phyloP scores from a whole-genome alignment of 2,329 filamentous ascomycete species.

The Verticillium klebahnii region DNA sequence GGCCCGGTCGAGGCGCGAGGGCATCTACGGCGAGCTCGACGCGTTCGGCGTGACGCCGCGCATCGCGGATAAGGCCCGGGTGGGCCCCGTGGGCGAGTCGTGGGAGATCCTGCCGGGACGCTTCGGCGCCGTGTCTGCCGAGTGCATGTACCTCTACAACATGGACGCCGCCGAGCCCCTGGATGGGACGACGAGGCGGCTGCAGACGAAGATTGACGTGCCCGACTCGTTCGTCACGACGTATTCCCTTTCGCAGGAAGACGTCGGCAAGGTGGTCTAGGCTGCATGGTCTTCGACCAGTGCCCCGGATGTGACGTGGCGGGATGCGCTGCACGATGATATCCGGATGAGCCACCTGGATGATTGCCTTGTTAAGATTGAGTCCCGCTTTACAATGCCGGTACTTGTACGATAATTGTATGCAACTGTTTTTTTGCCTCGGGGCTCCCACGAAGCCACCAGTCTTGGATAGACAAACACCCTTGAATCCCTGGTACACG shows the following conservation, averaged over 20 bases:
- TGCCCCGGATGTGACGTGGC: too few relatives aligned
- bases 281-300: too few relatives aligned
- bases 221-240: conserved; percentile 30
- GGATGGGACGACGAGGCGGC: background rate
- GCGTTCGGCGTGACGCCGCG: conserved; percentile 4
- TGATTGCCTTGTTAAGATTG: too few relatives aligned
- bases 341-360: too few relatives aligned
- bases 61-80: background rate
- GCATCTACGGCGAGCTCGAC: conserved; percentile 3
- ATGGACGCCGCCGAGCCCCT: background rate
- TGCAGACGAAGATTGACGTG: conserved; percentile 42
- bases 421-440: too few relatives aligned
- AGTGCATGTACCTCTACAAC: conserved; percentile 50
- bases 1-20: conserved; percentile 10
- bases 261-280: background rate
- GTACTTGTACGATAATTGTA: too few relatives aligned
- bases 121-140: conserved; percentile 61
- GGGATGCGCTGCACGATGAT: too few relatives aligned
- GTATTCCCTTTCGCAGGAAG: background rate
- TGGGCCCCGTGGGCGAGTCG: conserved; percentile 16
- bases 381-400: too few relatives aligned
- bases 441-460: too few relatives aligned
- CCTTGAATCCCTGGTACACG: too few relatives aligned
- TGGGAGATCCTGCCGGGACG: conserved; percentile 26
- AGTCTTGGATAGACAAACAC: too few relatives aligned